Base-by-base conservation (phyloP, 1,284 basidiomycete species). In the Malassezia furfur region DNA sequence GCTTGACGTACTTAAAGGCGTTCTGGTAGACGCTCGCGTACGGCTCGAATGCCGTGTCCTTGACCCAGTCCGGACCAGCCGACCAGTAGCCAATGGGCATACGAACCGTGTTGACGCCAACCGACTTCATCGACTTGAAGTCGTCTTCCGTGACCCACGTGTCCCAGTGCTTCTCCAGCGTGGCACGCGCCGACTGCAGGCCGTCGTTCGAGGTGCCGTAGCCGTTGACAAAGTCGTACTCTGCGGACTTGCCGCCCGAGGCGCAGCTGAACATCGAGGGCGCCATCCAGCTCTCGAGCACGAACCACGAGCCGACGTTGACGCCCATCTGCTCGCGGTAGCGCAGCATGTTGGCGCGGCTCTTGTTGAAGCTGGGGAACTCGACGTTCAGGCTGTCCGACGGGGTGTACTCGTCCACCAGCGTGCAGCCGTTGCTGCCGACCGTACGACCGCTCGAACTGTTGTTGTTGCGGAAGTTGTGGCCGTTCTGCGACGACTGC, bases 221-320 rank as follows among this genome's bases (percentile, higher is more conserved):
- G 11, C 78, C 78, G 30, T 63, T 66, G 0, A 78, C 75, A 8
- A 79, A 58, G 60, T 78, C 77, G 39, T 77, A 65, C 49, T 79
- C 78, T 2, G 84, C 81, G 2, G 76, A 65, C 64, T 80, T 78
- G 17, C 77, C 66, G 5, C 80, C 83, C 22, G 78, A 70, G 3
- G 85, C 84, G 57, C 84, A 85, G 2, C 72, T 69, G 68, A 86
- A 87, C 32, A 85, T 63, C 39, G 83, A 83, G 4, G 83, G 82
- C 6, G 82, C 81, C 84, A 88, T 86, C 85, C 86, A 88, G 30
- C 80, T 76, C 70, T 88, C 86, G 53, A 84, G 81, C 1, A 86
- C 84, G 65, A 87, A 86, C 68, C 68, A 70, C 7, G 62, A 47
- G 38, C 68, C 68, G 4, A 62, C 50, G 35, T 70, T 70, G 52